Evolutionary conservation across 1,284 basidiomycete species (phyloP).

Genomic region (Violaceomyces palustris): DNA sequence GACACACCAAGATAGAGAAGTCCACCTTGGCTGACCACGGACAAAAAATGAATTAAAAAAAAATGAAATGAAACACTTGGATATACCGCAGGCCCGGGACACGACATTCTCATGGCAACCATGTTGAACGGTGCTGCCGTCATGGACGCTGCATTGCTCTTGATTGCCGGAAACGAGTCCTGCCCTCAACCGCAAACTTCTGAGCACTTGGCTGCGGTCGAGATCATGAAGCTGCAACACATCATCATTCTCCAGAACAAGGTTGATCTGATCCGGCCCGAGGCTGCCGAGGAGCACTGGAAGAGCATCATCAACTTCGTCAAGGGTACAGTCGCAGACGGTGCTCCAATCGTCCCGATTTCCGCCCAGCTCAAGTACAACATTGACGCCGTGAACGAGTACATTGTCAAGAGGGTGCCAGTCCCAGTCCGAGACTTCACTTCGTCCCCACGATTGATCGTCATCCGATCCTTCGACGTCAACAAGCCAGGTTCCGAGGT

Average conservation of each 20-base stretch:
- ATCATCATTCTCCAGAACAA: conserved; percentile 85
- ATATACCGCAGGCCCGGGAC: too few relatives aligned
- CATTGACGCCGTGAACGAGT: conserved; percentile 99
- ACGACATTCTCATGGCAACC: conserved; percentile 84
- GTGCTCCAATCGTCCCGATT: conserved; percentile 95
- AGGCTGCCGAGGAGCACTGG: conserved; percentile 52
- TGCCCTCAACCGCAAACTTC: conserved; percentile 98
- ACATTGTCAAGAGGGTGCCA: conserved; percentile 94
- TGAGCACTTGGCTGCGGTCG: conserved; percentile 95
- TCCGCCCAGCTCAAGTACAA: conserved; percentile 98
- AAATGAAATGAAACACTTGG: too few relatives aligned
- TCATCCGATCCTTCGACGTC: conserved; percentile 99
- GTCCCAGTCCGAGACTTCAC: conserved; percentile 89
- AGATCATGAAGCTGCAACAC: conserved; percentile 98
- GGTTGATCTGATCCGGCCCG: conserved; percentile 52
- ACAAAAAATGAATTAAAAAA: too few relatives aligned
- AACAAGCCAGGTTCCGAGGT: conserved; percentile 98
- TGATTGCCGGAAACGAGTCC: conserved; percentile 94
- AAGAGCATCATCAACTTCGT: conserved; percentile 49
- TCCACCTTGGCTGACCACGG: too few relatives aligned
- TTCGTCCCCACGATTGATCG: conserved; percentile 85
- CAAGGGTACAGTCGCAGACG: conserved; percentile 80
- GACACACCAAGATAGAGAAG: too few relatives aligned
- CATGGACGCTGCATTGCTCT: conserved; percentile 91
- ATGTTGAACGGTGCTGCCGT: conserved; percentile 99